These are phyloP conservation scores for Symbiodinium pilosum DNA, from an alignment of 73 alveolate species.

Conservation along the genomic window DNA sequence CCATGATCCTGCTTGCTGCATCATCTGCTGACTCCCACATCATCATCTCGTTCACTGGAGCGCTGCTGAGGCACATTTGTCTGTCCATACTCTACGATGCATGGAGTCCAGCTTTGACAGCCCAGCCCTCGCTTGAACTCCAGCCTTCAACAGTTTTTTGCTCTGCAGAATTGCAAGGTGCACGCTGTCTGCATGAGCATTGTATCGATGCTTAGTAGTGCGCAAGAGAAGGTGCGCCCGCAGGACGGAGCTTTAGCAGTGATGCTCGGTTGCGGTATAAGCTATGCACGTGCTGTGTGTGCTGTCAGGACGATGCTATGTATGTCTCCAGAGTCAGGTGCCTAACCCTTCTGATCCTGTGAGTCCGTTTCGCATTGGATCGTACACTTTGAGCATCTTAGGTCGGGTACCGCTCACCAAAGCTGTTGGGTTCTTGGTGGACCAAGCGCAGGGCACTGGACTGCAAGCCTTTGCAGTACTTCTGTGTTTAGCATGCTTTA, in stretches of 20 bases:
- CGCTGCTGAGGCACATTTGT: slow-evolving; percentile 48
- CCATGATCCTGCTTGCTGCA: too few species aligned
- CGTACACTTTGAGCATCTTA: too few species aligned
- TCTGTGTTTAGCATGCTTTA: too few species aligned
- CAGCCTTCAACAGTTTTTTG: too few species aligned
- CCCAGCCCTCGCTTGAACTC: not conserved
- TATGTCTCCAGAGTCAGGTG: slow-evolving; percentile 31
- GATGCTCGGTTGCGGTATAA: not conserved
- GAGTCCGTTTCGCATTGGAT: too few species aligned
- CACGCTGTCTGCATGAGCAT: slow-evolving; percentile 93
- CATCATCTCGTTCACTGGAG: too few species aligned
- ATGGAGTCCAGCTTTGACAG: slow-evolving; percentile 80
- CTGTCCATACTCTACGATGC: slow-evolving; percentile 86
- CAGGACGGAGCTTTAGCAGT: slow-evolving; percentile 7
- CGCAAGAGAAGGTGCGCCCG: slow-evolving; percentile 79
- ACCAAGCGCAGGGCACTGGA: too few species aligned
- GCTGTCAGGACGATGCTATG: slow-evolving; percentile 14
- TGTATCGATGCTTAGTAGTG: slow-evolving; percentile 77
- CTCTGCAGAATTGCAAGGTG: slow-evolving; percentile 10
- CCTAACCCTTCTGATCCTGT: too few species aligned
- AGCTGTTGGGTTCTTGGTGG: slow-evolving; percentile 16
- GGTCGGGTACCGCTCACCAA: slow-evolving; percentile 41
- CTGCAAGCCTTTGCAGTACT: too few species aligned
- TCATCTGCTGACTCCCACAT: too few species aligned
- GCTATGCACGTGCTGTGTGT: not conserved